Evolutionary conservation across 2,329 filamentous ascomycete genomes (phyloP), one percentile per base, ranked within the genome.

Genomic region (Pseudopithomyces maydicus): DNA sequence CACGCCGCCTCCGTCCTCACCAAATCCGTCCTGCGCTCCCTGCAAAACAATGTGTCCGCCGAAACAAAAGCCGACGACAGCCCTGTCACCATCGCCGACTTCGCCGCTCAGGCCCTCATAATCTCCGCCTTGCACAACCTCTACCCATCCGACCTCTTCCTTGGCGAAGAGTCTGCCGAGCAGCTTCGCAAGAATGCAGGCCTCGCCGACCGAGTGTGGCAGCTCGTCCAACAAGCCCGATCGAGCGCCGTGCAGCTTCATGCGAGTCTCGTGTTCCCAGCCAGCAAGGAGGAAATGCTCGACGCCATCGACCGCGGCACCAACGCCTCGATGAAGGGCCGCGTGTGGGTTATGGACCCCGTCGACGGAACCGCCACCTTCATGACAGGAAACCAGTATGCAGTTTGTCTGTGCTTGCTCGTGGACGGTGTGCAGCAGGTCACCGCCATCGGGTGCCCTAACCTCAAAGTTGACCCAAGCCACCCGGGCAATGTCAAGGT

Each of bases 331-430:
- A 79, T 84, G 26, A 54, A 56, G 20, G 75, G 74, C 1, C 57
- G 74, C 1, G 80, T 84, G 50, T 89, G 86, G 86, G 81, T 86
- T 29, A 81, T 89, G 68, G 86, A 89, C 65, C 86, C 86, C 0
- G 83, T 89, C 7, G 86, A 89, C 62, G 86, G 86, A 29, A 89
- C 86, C 1, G 83, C 82, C 15, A 84, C 85, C 0, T 89, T 87
- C 56, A 81, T 89, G 61, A 75, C 75, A 38, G 84, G 84, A 2
- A 80, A 85, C 71, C 86, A 89, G 72, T 89, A 88, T 52, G 86
- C 83, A 2, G 84, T 89, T 3, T 84, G 84, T 57, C 74, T 88
- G 19, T 82, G 83, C 2, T 73, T 89, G 59, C 72, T 88, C 2
- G 81, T 85, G 56, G 77, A 87, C 52, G 86, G 86, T 3, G 65